Conservation (phyloP, 2,329 filamentous ascomycete genomes). For the Fusarium sarcochroum region DNA sequence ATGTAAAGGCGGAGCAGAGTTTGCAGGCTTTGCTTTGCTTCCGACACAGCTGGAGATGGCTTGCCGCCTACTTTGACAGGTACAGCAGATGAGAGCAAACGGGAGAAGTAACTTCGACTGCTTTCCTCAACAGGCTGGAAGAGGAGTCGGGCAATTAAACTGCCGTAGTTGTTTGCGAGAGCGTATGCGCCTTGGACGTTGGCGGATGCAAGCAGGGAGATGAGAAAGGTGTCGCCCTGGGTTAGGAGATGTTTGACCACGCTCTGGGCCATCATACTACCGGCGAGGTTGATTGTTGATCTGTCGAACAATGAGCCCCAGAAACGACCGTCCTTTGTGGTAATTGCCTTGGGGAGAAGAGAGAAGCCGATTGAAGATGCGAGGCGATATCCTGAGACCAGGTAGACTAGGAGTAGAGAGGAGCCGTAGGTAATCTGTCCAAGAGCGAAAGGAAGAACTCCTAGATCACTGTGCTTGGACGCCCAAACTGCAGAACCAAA, state of each 20-base stretch:
- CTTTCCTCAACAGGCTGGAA: slow-evolving; percentile 98
- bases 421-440: slow-evolving; percentile 85
- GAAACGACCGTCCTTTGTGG: slow-evolving; percentile 56
- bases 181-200: slow-evolving; percentile 92
- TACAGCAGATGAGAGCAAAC: slow-evolving; percentile 69
- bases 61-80: slow-evolving; percentile 35
- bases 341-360: slow-evolving; percentile 67
- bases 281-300: slow-evolving; percentile 78
- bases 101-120: slow-evolving; percentile 89
- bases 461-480: slow-evolving; percentile 67
- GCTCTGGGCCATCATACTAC: slow-evolving; percentile 89
- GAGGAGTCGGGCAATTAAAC: slow-evolving; percentile 86
- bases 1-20: slow-evolving; percentile 80
- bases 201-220: slow-evolving; percentile 82
- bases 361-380: slow-evolving; percentile 75
- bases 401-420: slow-evolving; percentile 79
- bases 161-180: slow-evolving; percentile 94
- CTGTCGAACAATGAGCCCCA: slow-evolving; percentile 74
- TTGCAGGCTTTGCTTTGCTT: slow-evolving; percentile 67
- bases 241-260: slow-evolving; percentile 93
- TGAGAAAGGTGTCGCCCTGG: slow-evolving; percentile 92
- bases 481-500: slow-evolving; percentile 79
- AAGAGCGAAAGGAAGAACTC: slow-evolving; percentile 88
- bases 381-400: slow-evolving; percentile 69
- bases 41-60: slow-evolving; percentile 51